A percentile compares a stretch with the other conserved stretches of the same genome.
phyloP scores from a whole-genome alignment of 257 asterid species.

The Cordia subcordata region DNA sequence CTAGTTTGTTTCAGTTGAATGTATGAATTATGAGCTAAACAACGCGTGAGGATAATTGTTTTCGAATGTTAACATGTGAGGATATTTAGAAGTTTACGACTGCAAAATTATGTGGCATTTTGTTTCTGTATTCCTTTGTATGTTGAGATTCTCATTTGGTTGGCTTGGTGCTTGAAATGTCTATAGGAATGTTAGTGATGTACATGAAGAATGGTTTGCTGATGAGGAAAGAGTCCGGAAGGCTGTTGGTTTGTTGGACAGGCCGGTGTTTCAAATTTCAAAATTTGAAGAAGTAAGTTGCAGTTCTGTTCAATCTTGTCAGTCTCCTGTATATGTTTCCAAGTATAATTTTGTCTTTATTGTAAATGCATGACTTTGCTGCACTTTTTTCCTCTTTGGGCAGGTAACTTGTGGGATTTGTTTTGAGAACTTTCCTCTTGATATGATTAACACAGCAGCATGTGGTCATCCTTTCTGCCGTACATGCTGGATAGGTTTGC shows the following conservation, averaged over 20 bases:
- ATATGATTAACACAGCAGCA: slow-evolving; percentile 42
- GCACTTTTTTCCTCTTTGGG: slow-evolving; percentile 14
- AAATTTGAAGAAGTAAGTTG: slow-evolving; percentile 50
- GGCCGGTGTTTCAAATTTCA: slow-evolving; percentile 35
- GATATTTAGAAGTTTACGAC: too few species aligned
- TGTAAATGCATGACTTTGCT: slow-evolving; percentile 1
- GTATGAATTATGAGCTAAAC: too few species aligned
- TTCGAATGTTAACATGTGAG: too few species aligned
- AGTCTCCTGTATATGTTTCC: neutral
- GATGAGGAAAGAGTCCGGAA: slow-evolving; percentile 76
- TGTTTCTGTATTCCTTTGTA: slow-evolving; percentile 2
- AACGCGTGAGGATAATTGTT: too few species aligned
- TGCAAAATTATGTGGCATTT: neutral
- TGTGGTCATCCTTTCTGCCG: slow-evolving; percentile 82
- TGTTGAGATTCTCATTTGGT: slow-evolving; percentile 6
- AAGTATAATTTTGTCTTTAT: neutral
- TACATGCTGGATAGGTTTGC: slow-evolving; percentile 83
- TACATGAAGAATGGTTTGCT: slow-evolving; percentile 90
- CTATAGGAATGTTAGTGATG: slow-evolving; percentile 77
- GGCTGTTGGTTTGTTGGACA: slow-evolving; percentile 79
- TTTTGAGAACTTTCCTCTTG: slow-evolving; percentile 52
- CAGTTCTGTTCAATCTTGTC: neutral
- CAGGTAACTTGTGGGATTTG: slow-evolving; percentile 84
- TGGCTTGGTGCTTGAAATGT: slow-evolving; percentile 10
- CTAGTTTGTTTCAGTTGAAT: too few species aligned